A percentile compares a stretch with the other conserved stretches of the same genome.
Conservation (phyloP, 2,329 filamentous ascomycete species). For the Diaporthe ilicicola region DNA sequence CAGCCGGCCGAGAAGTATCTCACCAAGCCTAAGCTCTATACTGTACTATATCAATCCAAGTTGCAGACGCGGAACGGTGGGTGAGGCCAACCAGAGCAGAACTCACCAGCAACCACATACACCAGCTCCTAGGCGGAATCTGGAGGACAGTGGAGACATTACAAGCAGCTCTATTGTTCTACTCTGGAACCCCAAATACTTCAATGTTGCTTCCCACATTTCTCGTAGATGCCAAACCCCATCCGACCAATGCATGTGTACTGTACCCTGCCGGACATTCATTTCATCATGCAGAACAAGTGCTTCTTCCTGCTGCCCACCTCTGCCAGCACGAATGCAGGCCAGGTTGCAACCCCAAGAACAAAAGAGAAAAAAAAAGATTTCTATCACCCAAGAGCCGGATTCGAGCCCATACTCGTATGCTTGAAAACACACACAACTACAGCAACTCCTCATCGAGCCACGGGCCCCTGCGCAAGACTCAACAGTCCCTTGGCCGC, state of each 20-base stretch:
- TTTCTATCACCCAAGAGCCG: background rate
- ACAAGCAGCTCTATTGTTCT: slow-evolving; percentile 15
- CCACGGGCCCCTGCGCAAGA: slow-evolving; percentile 41
- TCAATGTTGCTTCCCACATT: no score
- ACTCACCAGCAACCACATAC: background rate
- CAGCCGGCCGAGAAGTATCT: background rate
- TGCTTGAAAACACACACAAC: background rate
- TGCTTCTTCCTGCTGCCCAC: background rate
- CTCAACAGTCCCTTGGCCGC: slow-evolving; percentile 63
- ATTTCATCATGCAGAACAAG: slow-evolving; percentile 1
- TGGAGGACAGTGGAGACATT: background rate
- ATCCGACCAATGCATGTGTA: slow-evolving; percentile 3
- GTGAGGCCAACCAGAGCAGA: no score
- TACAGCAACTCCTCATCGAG: background rate
- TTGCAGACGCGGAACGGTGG: background rate
- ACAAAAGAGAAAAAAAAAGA: background rate
- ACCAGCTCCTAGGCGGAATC: background rate
- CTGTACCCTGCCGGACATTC: slow-evolving; percentile 7
- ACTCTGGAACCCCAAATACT: background rate
- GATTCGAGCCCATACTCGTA: background rate
- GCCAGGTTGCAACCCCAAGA: background rate
- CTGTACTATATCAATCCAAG: background rate
- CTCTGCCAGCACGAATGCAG: background rate
- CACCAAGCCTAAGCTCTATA: background rate
- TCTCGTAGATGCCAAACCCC: background rate